phyloP scores from a whole-genome alignment of 345 rosid species.

The Chamaenerion angustifolium region DNA sequence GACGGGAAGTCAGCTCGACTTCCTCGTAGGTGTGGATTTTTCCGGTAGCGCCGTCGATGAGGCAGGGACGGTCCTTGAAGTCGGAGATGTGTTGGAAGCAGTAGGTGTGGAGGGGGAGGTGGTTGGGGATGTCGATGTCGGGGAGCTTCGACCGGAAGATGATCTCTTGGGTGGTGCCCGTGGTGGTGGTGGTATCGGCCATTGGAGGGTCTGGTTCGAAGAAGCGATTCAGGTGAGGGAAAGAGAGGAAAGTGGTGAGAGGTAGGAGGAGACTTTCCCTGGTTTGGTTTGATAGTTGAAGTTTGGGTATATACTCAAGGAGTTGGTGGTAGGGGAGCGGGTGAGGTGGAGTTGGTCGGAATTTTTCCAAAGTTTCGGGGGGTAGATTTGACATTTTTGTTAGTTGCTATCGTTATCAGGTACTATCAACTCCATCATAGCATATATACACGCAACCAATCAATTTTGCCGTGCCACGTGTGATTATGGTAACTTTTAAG shows the following conservation, averaged over 20 bases:
- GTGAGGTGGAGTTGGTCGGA: constrained; percentile 11
- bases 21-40: constrained; percentile 42
- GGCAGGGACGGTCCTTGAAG: constrained; percentile 34
- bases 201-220: background rate
- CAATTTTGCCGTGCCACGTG: no score
- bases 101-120: constrained; percentile 47
- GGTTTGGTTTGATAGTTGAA: constrained; percentile 17
- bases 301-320: constrained; percentile 17
- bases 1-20: constrained; percentile 54
- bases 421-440: no score
- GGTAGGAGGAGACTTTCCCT: constrained; percentile 15
- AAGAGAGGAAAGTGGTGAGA: constrained; percentile 9
- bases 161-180: constrained; percentile 15
- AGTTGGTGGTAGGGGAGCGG: constrained; percentile 4
- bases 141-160: constrained; percentile 74
- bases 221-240: background rate
- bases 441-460: no score
- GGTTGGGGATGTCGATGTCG: constrained; percentile 56
- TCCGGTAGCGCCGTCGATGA: constrained; percentile 68
- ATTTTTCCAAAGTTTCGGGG: background rate
- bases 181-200: constrained; percentile 20
- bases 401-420: no score
- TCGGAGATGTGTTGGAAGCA: constrained; percentile 46
- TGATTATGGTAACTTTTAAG: no score
- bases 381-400: background rate